These are phyloP conservation scores for Phoma herbarum DNA, from an alignment of 2,329 filamentous ascomycete genomes.

Conservation along the genomic window DNA sequence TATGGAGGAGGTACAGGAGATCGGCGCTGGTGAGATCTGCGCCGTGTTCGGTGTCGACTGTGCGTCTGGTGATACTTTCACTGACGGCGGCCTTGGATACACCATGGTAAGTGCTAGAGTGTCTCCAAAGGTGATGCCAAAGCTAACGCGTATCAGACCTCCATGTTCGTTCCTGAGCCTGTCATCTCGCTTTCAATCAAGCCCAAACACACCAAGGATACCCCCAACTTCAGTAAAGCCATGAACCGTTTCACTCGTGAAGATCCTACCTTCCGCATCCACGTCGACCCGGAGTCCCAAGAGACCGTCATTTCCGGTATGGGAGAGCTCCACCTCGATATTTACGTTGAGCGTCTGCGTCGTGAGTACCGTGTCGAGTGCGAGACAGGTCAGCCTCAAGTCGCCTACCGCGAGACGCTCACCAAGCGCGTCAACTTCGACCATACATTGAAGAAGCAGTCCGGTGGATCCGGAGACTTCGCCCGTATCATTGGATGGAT, in stretches of 20 bases:
- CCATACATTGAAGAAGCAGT: constrained; percentile 93
- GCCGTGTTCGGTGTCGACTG: constrained; percentile 98
- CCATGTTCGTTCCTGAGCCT: constrained; percentile 97
- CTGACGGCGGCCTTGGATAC: constrained; percentile 89
- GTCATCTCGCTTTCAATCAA: constrained; percentile 98
- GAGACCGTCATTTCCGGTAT: constrained; percentile 99
- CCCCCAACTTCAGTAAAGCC: constrained; percentile 95
- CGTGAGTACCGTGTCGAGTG: constrained; percentile 98
- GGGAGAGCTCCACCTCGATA: constrained; percentile 96
- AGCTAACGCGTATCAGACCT: constrained; percentile 61
- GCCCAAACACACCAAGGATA: constrained; percentile 91
- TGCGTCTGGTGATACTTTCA: constrained; percentile 97
- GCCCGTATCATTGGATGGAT: constrained; percentile 91
- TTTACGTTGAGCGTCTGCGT: constrained; percentile 96
- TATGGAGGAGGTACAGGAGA: constrained; percentile 94
- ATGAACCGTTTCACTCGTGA: constrained; percentile 99
- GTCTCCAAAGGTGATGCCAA: constrained; percentile 1
- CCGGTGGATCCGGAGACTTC: constrained; percentile 93
- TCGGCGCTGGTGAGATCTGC: constrained; percentile 96
- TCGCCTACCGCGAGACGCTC: constrained; percentile 96
- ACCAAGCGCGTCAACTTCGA: constrained; percentile 83
- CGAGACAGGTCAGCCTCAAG: constrained; percentile 93
- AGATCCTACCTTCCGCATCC: constrained; percentile 95
- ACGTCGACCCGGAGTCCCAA: constrained; percentile 89
- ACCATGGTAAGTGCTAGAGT: constrained; percentile 69